Evolutionary conservation across 495 filamentous ascomycete genomes (phyloP), one percentile per base, ranked within the genome.

Genomic region (Cercophora sp.): DNA sequence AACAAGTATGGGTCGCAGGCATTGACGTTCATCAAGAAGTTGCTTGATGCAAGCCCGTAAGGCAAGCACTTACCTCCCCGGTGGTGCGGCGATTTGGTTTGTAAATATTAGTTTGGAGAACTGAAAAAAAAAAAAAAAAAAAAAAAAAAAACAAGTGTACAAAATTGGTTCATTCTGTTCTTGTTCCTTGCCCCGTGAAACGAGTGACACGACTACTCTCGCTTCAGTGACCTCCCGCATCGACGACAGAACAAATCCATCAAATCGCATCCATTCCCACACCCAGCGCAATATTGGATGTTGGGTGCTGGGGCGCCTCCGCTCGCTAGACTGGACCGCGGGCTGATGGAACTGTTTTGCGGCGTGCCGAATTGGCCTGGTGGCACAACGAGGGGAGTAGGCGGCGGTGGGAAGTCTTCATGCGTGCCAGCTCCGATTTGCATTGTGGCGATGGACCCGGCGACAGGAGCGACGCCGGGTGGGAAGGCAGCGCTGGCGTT

Each of bases 1-100:
- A 63, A 60, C 45, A 75, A 79, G 58, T 85, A 85, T 61, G 81
- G 81, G n/a, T 58, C 72, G 41, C 69, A 74, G 55, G 81, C 81
- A 6, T 59, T 84, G 4, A 55, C 67, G 6, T 85, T 85, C 45
- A 68, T 82, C 55, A 77, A 77, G 59, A 62, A 41, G 23, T 25
- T 41, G n/a, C 22, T 51, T 13, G 48, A 51, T 29, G 48, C 40
- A 18, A n/a, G n/a, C n/a, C n/a, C n/a, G n/a, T n/a, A n/a, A n/a
- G n/a, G n/a, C n/a, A n/a, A n/a, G n/a, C n/a, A n/a, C n/a, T n/a
- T n/a, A n/a, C n/a, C n/a, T n/a, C n/a, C n/a, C n/a, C n/a, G n/a
- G n/a, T n/a, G n/a, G n/a, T n/a, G n/a, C n/a, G n/a, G n/a, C n/a
- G n/a, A n/a, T n/a, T n/a, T n/a, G n/a, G n/a, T n/a, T n/a, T n/a